These are phyloP conservation scores for Hansenula lynferdii DNA, from an alignment of 1,139 yeast genomes.

Conservation along the genomic window DNA sequence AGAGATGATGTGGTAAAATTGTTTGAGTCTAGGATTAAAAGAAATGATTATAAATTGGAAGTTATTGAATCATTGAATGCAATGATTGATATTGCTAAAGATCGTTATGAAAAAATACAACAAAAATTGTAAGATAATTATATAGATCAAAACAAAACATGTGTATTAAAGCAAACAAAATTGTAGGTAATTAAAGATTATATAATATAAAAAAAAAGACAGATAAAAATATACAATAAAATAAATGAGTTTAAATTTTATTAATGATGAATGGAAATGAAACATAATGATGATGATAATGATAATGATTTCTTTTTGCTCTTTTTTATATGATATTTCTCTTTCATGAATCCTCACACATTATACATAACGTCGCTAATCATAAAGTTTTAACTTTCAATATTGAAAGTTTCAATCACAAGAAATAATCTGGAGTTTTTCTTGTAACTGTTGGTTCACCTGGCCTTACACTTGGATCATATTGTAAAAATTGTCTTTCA, in stretches of 20 bases:
- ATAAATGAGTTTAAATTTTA: background rate
- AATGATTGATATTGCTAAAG: constrained; percentile 88
- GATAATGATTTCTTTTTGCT: no score
- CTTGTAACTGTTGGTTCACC: constrained; percentile 96
- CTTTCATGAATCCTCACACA: no score
- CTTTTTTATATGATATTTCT: no score
- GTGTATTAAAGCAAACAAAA: background rate
- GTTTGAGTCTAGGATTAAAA: constrained; percentile 57
- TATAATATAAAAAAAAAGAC: no score
- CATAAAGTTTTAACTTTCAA: background rate
- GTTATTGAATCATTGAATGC: constrained; percentile 67
- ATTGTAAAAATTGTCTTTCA: constrained; percentile 84
- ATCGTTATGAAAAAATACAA: constrained; percentile 53
- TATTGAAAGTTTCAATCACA: constrained; percentile 32
- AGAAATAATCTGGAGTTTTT: constrained; percentile 92
- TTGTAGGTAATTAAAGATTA: no score
- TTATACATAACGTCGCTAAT: constrained; percentile 4
- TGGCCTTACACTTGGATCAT: constrained; percentile 92
- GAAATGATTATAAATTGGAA: constrained; percentile 50
- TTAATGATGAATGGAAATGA: background rate
- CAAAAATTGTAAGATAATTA: background rate
- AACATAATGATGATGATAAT: no score
- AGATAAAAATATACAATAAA: no score
- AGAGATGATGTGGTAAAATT: constrained; percentile 60
- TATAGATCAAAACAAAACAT: background rate